Conservation (phyloP, 495 filamentous ascomycete species). For the Penicillium parvum region DNA sequence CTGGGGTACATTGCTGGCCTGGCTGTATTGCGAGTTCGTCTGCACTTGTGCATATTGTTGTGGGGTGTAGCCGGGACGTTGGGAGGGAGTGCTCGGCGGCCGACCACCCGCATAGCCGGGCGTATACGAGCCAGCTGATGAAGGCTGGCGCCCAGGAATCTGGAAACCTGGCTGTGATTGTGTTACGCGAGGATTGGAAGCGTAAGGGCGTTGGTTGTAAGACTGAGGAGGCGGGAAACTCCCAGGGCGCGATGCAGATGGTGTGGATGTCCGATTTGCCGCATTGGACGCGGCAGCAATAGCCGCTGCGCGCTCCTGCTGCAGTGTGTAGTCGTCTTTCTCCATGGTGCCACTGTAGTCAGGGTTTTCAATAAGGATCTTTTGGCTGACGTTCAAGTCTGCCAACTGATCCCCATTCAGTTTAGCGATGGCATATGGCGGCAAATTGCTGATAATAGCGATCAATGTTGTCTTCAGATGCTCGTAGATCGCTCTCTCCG, state of each 20-base stretch:
- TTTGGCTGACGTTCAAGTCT: slow-evolving; percentile 78
- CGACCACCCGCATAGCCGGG: slow-evolving; percentile 34
- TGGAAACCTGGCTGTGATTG: slow-evolving; percentile 34
- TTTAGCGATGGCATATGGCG: slow-evolving; percentile 82
- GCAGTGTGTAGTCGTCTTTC: slow-evolving; percentile 62
- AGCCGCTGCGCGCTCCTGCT: slow-evolving; percentile 34
- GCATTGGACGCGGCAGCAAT: slow-evolving; percentile 24
- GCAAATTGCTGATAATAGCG: slow-evolving; percentile 67
- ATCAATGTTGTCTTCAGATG: slow-evolving; percentile 67
- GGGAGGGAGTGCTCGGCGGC: slow-evolving; percentile 42
- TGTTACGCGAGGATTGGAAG: slow-evolving; percentile 28
- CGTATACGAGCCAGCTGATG: slow-evolving; percentile 29
- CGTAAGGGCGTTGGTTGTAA: slow-evolving; percentile 36
- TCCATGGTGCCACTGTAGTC: slow-evolving; percentile 81
- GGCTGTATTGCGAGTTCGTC: slow-evolving; percentile 33
- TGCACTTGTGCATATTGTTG: slow-evolving; percentile 41
- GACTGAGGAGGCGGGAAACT: slow-evolving; percentile 28
- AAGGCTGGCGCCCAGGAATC: slow-evolving; percentile 38
- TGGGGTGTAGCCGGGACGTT: slow-evolving; percentile 34
- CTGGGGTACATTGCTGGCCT: slow-evolving; percentile 32
- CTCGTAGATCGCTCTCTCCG: slow-evolving; percentile 71
- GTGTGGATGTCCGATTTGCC: slow-evolving; percentile 32
- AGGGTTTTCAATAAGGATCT: slow-evolving; percentile 64
- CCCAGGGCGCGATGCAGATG: slow-evolving; percentile 22
- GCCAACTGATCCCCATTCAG: slow-evolving; percentile 78